These are phyloP conservation scores for Colletotrichum eremochloae DNA, from an alignment of 2,329 filamentous ascomycete species.

Conservation along the genomic window DNA sequence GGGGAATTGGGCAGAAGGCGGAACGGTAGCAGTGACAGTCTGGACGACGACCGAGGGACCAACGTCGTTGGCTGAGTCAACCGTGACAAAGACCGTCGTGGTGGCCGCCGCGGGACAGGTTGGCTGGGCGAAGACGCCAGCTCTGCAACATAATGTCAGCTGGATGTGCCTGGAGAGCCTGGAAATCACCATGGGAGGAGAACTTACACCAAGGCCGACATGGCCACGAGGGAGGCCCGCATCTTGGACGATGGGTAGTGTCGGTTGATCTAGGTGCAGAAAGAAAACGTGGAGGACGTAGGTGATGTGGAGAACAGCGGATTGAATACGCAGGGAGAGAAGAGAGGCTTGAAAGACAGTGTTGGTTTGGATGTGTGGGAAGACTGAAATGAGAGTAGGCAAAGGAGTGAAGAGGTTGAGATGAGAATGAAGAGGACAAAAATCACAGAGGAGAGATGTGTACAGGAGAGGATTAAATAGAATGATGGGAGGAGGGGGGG, in stretches of 20 bases:
- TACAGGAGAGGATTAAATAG: constrained; percentile 9
- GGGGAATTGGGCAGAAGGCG: constrained; percentile 29
- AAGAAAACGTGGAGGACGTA: constrained; percentile 18
- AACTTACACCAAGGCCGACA: constrained; percentile 54
- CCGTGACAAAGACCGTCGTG: constrained; percentile 63
- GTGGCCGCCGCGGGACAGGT: constrained; percentile 56
- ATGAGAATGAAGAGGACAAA: constrained; percentile 10
- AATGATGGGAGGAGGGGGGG: neutral
- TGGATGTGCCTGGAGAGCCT: constrained; percentile 26
- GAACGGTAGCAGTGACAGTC: constrained; percentile 35
- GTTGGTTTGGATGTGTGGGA: neutral
- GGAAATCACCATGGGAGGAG: neutral
- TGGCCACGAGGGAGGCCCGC: constrained; percentile 55
- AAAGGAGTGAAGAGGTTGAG: constrained; percentile 25
- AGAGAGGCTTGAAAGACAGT: constrained; percentile 29
- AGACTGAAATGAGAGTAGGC: constrained; percentile 30
- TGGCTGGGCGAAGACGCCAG: constrained; percentile 37
- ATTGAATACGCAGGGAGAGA: constrained; percentile 36
- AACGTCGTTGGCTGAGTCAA: constrained; percentile 52
- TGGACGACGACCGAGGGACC: constrained; percentile 24
- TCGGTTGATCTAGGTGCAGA: constrained; percentile 38
- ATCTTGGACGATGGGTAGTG: constrained; percentile 50
- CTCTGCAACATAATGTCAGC: constrained; percentile 39
- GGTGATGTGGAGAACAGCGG: constrained; percentile 29
- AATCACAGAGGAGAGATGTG: neutral